These are phyloP conservation scores for Kluyveromyces nonfermentans DNA, from an alignment of 805 yeast species.

Conservation along the genomic window DNA sequence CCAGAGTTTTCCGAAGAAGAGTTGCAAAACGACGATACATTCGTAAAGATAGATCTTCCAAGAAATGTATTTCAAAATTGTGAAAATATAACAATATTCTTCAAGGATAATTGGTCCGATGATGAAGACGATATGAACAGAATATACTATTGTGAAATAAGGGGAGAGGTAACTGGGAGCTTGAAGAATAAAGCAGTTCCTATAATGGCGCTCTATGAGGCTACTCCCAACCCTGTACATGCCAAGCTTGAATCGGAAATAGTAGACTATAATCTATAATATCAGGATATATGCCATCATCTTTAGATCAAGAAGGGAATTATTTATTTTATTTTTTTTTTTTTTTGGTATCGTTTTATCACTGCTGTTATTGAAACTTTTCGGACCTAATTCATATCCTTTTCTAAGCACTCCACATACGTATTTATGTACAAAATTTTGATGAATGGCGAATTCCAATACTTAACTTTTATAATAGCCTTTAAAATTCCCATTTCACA, in stretches of 20 bases:
- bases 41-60: slow-evolving; percentile 78
- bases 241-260: slow-evolving; percentile 29
- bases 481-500: no score
- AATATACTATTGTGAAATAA: slow-evolving; percentile 62
- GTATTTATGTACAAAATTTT: no score
- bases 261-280: not conserved
- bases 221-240: slow-evolving; percentile 89
- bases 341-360: not conserved
- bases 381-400: no score
- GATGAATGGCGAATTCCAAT: no score
- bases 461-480: no score
- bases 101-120: slow-evolving; percentile 56
- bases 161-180: slow-evolving; percentile 52
- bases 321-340: no score
- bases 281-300: not conserved
- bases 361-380: no score
- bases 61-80: slow-evolving; percentile 65
- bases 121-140: slow-evolving; percentile 51
- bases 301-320: no score
- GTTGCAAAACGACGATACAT: slow-evolving; percentile 39
- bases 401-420: no score
- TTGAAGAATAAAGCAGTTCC: slow-evolving; percentile 33
- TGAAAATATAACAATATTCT: slow-evolving; percentile 54
- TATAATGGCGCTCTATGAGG: slow-evolving; percentile 69
- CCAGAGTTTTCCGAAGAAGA: slow-evolving; percentile 24